A percentile compares a stretch with the other conserved stretches of the same genome.
These are phyloP conservation scores for Kluyveromyces lactis DNA, from an alignment of 805 yeast species.

Conservation along the genomic window DNA sequence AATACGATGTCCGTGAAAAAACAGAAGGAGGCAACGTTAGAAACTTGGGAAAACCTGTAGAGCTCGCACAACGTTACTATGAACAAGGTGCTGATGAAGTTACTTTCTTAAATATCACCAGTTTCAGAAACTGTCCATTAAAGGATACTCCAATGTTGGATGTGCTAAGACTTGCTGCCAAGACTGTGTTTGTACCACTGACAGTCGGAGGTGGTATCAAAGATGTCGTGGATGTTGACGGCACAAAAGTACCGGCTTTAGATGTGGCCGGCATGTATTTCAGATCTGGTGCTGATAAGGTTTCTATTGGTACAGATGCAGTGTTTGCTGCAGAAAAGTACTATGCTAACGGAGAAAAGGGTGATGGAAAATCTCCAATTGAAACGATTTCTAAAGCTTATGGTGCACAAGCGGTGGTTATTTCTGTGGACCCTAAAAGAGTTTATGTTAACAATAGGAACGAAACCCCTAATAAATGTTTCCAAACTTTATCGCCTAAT, in stretches of 20 bases:
- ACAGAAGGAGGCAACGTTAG: constrained; percentile 57
- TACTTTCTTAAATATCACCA: constrained; percentile 89
- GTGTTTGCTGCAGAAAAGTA: constrained; percentile 83
- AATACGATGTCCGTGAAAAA: constrained; percentile 91
- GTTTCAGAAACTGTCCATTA: constrained; percentile 89
- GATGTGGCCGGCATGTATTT: constrained; percentile 89
- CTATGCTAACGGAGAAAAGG: constrained; percentile 47
- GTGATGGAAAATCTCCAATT: constrained; percentile 77
- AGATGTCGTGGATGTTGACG: constrained; percentile 81
- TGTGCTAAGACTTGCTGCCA: constrained; percentile 73
- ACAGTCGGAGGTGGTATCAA: constrained; percentile 98
- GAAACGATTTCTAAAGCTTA: constrained; percentile 88
- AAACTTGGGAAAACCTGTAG: constrained; percentile 94
- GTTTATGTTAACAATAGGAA: constrained; percentile 56
- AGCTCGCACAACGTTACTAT: constrained; percentile 83
- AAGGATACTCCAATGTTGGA: constrained; percentile 93
- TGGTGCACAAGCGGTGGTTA: constrained; percentile 96
- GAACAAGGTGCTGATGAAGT: constrained; percentile 96
- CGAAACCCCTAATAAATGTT: constrained; percentile 52
- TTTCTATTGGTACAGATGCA: constrained; percentile 96
- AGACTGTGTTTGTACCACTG: constrained; percentile 89
- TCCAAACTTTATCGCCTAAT: constrained; percentile 60
- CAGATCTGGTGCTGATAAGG: constrained; percentile 96
- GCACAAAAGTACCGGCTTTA: constrained; percentile 70
- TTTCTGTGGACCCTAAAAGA: constrained; percentile 95